These are phyloP conservation scores for Microstegium vimineum DNA, from an alignment of 176 grass and related monocot species.

Conservation along the genomic window DNA sequence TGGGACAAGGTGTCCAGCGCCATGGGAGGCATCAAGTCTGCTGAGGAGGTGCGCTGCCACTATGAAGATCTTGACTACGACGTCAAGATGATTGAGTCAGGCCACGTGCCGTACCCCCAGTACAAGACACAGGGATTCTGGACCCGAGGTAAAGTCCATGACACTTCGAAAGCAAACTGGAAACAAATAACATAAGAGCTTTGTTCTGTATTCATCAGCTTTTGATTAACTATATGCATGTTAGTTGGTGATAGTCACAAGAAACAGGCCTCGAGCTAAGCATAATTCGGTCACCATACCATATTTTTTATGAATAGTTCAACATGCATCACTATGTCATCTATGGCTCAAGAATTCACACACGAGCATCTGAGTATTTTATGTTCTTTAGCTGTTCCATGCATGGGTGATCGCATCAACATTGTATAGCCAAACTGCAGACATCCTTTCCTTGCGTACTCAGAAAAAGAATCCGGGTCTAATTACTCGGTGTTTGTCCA, in stretches of 20 bases:
- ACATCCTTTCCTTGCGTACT: slow-evolving; percentile 4
- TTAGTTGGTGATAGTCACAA: background rate
- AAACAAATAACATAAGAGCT: background rate
- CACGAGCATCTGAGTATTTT: background rate
- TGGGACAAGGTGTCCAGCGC: slow-evolving; percentile 85
- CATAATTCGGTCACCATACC: background rate
- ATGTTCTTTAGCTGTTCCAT: slow-evolving; percentile 21
- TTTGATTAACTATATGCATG: background rate
- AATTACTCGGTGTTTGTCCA: background rate
- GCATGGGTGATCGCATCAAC: background rate
- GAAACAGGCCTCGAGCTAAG: background rate
- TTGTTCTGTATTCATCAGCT: background rate
- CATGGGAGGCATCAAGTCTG: slow-evolving; percentile 72
- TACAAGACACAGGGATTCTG: slow-evolving; percentile 59
- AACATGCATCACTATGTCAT: background rate
- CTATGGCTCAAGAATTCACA: background rate
- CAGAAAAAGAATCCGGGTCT: background rate
- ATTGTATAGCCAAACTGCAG: background rate
- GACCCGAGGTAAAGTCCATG: slow-evolving; percentile 22
- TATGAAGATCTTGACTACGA: slow-evolving; percentile 65
- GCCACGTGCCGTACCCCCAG: slow-evolving; percentile 44
- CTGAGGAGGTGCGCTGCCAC: slow-evolving; percentile 74
- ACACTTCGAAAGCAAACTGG: background rate
- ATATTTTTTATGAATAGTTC: background rate
- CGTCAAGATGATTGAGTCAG: slow-evolving; percentile 51